A percentile compares a stretch with the other conserved stretches of the same genome.
phyloP scores from a whole-genome alignment of 148 eudicot species.

The Camellia japonica region DNA sequence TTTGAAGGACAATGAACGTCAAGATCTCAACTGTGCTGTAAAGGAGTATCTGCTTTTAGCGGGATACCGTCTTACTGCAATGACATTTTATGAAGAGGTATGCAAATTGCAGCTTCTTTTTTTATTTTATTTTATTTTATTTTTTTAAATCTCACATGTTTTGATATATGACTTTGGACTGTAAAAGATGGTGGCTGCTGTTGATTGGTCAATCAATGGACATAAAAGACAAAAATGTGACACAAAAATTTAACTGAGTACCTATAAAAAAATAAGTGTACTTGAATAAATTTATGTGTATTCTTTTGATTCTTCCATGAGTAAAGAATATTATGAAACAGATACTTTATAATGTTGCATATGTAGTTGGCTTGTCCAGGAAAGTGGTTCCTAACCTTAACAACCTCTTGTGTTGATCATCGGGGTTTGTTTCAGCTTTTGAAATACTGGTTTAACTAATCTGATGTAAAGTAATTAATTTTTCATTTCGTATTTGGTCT shows the following conservation, averaged over 20 bases:
- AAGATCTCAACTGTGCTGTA: slow-evolving; percentile 91
- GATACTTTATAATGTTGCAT: neutral
- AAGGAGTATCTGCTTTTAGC: slow-evolving; percentile 92
- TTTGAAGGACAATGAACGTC: slow-evolving; percentile 77
- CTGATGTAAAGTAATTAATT: neutral
- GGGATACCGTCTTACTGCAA: slow-evolving; percentile 95
- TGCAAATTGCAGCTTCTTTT: slow-evolving; percentile 9
- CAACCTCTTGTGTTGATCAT: neutral
- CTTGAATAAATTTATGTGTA: neutral
- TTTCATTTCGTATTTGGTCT: neutral
- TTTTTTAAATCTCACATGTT: neutral
- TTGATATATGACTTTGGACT: neutral
- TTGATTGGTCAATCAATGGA: neutral
- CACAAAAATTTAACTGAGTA: neutral
- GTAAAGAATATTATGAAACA: neutral
- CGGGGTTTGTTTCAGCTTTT: slow-evolving; percentile 4
- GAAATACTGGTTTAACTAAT: neutral
- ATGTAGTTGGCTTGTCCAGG: neutral
- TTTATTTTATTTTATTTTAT: neutral
- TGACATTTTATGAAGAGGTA: slow-evolving; percentile 99
- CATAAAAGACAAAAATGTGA: neutral
- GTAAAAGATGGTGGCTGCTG: neutral
- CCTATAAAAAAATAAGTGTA: neutral
- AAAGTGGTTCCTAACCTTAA: slow-evolving; percentile 1
- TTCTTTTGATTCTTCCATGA: neutral